Conservation (phyloP, 2,329 filamentous ascomycete species). For the Arthrobotrys conoides region DNA sequence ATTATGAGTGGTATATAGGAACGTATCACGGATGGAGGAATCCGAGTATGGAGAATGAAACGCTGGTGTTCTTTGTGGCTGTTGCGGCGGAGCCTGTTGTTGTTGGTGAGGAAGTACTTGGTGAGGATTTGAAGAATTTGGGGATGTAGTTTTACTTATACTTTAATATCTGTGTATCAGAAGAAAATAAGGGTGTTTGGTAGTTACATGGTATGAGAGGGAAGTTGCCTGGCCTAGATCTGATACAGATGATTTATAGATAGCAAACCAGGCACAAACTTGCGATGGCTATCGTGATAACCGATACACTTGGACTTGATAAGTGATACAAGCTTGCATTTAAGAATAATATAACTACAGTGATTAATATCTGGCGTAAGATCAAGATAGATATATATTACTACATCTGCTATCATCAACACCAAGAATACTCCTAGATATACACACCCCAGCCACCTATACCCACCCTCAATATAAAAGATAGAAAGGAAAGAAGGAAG, state of each 20-base stretch:
- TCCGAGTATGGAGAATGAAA: conserved; percentile 51
- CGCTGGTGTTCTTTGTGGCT: conserved; percentile 57
- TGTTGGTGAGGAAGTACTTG: conserved; percentile 43
- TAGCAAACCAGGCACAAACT: not conserved
- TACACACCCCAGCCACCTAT: too few relatives aligned
- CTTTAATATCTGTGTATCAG: not conserved
- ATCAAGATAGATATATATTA: too few relatives aligned
- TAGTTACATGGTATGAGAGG: not conserved
- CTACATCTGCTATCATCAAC: too few relatives aligned
- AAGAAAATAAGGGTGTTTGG: not conserved
- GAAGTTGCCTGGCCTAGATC: not conserved
- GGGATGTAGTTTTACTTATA: conserved; percentile 29
- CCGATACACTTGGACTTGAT: not conserved
- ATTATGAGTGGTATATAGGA: conserved; percentile 16
- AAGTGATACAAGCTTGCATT: not conserved
- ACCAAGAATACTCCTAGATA: conserved; percentile 1
- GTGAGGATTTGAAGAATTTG: conserved; percentile 39
- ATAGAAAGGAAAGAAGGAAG: not conserved
- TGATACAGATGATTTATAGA: not conserved
- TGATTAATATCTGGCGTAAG: too few relatives aligned
- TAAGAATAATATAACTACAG: not conserved
- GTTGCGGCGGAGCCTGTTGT: conserved; percentile 46
- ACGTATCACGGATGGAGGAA: conserved; percentile 57
- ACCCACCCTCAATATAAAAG: too few relatives aligned
- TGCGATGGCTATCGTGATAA: not conserved